Conservation (phyloP, 768 basidiomycete species). For the Pholiota conissans region DNA sequence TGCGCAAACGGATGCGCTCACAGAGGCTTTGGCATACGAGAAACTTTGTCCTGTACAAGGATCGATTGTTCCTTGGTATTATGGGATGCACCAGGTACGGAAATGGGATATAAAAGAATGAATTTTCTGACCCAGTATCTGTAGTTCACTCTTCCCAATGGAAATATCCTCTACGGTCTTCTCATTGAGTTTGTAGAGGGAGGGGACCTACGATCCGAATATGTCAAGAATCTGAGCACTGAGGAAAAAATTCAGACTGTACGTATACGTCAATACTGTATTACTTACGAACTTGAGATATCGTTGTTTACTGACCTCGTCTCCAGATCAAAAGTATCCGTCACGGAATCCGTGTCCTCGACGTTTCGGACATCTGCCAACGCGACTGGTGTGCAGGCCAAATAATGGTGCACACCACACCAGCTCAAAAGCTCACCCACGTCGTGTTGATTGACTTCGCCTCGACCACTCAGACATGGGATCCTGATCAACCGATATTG, state of each 20-base stretch:
- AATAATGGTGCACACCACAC: background rate
- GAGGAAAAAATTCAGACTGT: slow-evolving; percentile 20
- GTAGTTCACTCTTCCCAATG: background rate
- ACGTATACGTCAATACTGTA: background rate
- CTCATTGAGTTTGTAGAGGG: slow-evolving; percentile 21
- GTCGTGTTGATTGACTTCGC: slow-evolving; percentile 13
- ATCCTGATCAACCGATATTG: background rate
- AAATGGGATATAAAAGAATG: too few species aligned
- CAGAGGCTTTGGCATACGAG: slow-evolving; percentile 22
- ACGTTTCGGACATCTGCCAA: slow-evolving; percentile 22
- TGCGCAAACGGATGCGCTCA: slow-evolving; percentile 20
- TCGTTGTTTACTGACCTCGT: background rate
- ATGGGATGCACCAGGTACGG: slow-evolving; percentile 26
- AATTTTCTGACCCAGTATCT: too few species aligned
- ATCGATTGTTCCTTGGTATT: slow-evolving; percentile 27
- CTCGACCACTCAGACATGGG: background rate
- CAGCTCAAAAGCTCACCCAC: background rate
- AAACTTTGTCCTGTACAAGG: slow-evolving; percentile 25
- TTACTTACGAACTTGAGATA: background rate
- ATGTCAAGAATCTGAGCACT: slow-evolving; percentile 7
- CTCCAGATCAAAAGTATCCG: slow-evolving; percentile 21
- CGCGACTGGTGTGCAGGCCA: slow-evolving; percentile 22
- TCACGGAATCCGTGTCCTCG: slow-evolving; percentile 22
- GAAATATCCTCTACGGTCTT: slow-evolving; percentile 6
- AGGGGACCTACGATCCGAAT: slow-evolving; percentile 11